Evolutionary conservation across 129 eudicot genomes (phyloP), one percentile per base, ranked within the genome.

Genomic region (Kitagawia praeruptora): DNA sequence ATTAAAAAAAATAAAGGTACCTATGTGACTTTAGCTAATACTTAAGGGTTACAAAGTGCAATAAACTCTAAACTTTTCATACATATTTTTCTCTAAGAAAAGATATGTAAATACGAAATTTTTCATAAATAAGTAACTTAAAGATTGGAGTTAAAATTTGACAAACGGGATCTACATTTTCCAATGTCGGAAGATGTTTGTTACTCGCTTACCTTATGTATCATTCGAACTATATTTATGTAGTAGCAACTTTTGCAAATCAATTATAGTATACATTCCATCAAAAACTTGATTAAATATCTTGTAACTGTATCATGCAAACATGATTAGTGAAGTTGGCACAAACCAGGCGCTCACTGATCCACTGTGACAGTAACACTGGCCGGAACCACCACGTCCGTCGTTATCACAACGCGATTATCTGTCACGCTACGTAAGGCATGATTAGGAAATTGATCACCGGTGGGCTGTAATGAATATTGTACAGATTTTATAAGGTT

Each of bases 351-450:
- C 25, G 77, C 44, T 27, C 97, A 90, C 88, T 93, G 98, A 89
- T 91, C 91, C 28, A 84, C 98, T 19, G 78, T 77, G 66, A 91
- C 91, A 19, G 80, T 83, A 81, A 93, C 83, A 15, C 81, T 89
- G 10, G 96, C 96, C 0, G 81, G 76, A 56, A 87, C 89, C 12
- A 76, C 86, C 72, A 81, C 71, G 45, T 87, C 76, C 0, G 98
- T 85, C 78, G 88, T 90, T 27, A 93, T 84, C 48, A 84, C 86
- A 4, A 93, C 93, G 58, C 78, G 86, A 45, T 93, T 93, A 77
- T 85, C 78, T 6, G 96, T 70, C 38, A 89, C 87, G 75, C 88
- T 89, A 4, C 98, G 83, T 63, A 93, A 18, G 2, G 88, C 90
- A 56, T 91, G 92, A 45, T 67, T 86, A 11, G 97, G 96, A 44